These are phyloP conservation scores for Petrea volubilis DNA, from an alignment of 257 asterid species.

Conservation along the genomic window DNA sequence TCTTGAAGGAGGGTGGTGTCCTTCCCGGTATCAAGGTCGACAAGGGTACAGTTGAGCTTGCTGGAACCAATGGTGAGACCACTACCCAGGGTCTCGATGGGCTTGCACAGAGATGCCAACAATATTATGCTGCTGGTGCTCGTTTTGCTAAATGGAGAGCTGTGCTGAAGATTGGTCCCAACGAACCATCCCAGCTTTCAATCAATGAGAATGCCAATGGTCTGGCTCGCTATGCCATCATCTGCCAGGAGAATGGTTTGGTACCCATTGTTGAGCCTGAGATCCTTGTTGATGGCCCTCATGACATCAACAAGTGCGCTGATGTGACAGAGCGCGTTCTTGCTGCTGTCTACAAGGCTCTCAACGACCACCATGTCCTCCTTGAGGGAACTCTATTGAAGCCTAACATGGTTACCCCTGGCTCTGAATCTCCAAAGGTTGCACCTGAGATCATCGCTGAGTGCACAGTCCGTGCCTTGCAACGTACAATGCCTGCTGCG, in stretches of 20 bases:
- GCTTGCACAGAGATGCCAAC: conserved; percentile 78
- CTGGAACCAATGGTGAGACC: conserved; percentile 95
- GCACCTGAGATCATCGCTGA: conserved; percentile 75
- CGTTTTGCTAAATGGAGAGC: conserved; percentile 96
- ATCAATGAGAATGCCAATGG: conserved; percentile 89
- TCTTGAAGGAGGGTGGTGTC: conserved; percentile 85
- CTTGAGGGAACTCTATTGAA: conserved; percentile 73
- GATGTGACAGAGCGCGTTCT: conserved; percentile 77
- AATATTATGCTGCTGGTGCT: conserved; percentile 81
- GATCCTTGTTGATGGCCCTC: conserved; percentile 77
- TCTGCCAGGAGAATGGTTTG: conserved; percentile 90
- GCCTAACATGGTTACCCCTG: conserved; percentile 87
- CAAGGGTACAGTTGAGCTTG: conserved; percentile 89
- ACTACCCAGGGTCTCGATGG: conserved; percentile 97
- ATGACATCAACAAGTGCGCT: conserved; percentile 61
- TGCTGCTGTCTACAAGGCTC: conserved; percentile 76
- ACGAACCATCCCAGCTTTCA: conserved; percentile 84
- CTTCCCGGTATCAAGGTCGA: conserved; percentile 97
- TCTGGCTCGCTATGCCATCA: conserved; percentile 89
- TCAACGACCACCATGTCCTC: conserved; percentile 71
- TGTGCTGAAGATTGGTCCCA: conserved; percentile 80
- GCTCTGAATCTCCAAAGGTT: conserved; percentile 60
- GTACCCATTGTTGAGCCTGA: conserved; percentile 84
- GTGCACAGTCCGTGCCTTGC: conserved; percentile 82
- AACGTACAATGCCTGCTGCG: conserved; percentile 91